Evolutionary conservation across 2,329 filamentous ascomycete species (phyloP), one percentile per base, ranked within the genome.

Genomic region (Paecilomyces formosus): DNA sequence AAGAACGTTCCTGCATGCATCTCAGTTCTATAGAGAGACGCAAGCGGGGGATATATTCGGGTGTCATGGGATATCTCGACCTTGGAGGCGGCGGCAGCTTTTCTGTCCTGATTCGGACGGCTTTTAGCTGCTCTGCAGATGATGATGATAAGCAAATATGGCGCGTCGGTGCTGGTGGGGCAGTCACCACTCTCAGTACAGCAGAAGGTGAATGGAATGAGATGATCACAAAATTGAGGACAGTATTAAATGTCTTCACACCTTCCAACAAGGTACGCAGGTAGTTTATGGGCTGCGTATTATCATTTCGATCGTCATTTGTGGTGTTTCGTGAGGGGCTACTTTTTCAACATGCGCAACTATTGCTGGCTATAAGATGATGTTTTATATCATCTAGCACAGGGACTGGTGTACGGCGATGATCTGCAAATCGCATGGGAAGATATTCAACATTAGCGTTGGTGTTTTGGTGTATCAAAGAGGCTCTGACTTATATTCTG

Each of bases 11-110:
- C 63, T 97, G 93, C 72, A 88, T 96, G 77, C 82, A 97, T 53
- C 78, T 97, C 21, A 80, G 82, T 60, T 76, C 80, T 3, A 81
- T 96, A 50, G 92, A 96, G 73, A 75, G 74, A 18, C 71, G 78
- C 3, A 74, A 77, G 58, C 80, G 93, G 55, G 87, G 90, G 31
- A 75, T 97, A 55, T 97, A 97, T 74, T 90, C 90, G 6, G 92
- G 94, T 21, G 89, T 95, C 1, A 82, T 97, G 55, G 93, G 93
- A 0, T 97, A 96, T 74, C 83, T 96, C 71, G 92, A 96, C 66
- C 87, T 91, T 6, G 86, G 89, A 0, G 93, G 93, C 0, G 85
- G 85, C 6, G 92, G 90, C 0, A 92, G 96, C 73, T 97, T 93
- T 81, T 94, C 89, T 63, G 94, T 97, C 18, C 87, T 92, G 1